These are phyloP conservation scores for Hondaea fermentalgiana DNA, from an alignment of 108 stramenopile genomes.

Conservation along the genomic window DNA sequence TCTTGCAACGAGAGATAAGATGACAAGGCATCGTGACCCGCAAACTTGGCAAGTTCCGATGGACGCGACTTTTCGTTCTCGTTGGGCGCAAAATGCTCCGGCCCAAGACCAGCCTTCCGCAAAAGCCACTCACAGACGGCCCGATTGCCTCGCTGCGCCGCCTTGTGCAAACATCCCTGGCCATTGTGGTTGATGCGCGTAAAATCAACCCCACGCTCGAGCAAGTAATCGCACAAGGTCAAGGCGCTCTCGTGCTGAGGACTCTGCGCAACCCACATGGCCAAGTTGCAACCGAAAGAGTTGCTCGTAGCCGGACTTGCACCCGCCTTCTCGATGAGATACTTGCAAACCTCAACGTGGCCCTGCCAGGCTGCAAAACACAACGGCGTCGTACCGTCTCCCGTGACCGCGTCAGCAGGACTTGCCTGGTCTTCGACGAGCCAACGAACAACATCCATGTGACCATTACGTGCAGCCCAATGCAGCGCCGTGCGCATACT, in stretches of 20 bases:
- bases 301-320: neutral
- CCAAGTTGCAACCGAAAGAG: neutral
- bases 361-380: constrained; percentile 8
- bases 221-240: neutral
- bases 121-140: neutral
- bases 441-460: neutral
- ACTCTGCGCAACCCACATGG: neutral
- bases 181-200: neutral
- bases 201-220: neutral
- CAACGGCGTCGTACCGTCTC: neutral
- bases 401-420: neutral
- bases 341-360: neutral
- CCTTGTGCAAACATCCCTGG: neutral
- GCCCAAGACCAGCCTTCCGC: neutral
- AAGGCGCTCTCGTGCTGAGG: neutral
- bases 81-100: constrained; percentile 1
- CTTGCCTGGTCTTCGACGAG: neutral
- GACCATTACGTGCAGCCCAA: neutral
- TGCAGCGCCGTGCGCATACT: neutral
- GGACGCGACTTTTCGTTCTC: neutral
- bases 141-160: neutral
- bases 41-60: neutral
- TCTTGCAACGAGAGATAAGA: neutral
- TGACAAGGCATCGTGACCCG: neutral
- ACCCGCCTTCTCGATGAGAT: neutral